These are phyloP conservation scores for Lactifluus hygrophoroides DNA, from an alignment of 768 basidiomycete species.

Conservation along the genomic window DNA sequence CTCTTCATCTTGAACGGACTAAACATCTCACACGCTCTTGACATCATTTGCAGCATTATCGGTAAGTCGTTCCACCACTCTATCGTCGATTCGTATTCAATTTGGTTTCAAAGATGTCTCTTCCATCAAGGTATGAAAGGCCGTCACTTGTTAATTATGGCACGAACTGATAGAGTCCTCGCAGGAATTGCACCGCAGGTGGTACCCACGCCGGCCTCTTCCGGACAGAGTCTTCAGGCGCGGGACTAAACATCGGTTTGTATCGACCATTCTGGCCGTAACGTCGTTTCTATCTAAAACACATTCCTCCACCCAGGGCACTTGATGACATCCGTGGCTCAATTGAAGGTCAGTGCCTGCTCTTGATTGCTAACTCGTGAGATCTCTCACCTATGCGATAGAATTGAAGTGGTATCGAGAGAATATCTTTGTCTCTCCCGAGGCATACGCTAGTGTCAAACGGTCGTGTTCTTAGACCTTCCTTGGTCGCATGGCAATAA, in stretches of 20 bases:
- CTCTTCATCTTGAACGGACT: background rate
- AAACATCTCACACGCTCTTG: conserved; percentile 4
- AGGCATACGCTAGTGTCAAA: conserved; percentile 5
- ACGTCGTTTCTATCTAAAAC: background rate
- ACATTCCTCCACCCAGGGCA: conserved; percentile 40
- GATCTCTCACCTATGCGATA: conserved; percentile 25
- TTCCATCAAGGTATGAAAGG: conserved; percentile 54
- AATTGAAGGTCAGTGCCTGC: conserved; percentile 50
- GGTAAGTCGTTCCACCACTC: conserved; percentile 36
- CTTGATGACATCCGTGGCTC: conserved; percentile 74
- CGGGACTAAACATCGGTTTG: conserved; percentile 52
- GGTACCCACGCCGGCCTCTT: conserved; percentile 42
- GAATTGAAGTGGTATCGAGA: conserved; percentile 76
- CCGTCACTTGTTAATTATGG: background rate
- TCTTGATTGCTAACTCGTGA: background rate
- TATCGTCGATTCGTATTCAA: background rate
- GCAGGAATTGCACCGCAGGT: conserved; percentile 66
- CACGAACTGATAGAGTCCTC: background rate
- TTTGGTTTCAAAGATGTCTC: conserved; percentile 54
- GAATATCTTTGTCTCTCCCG: conserved; percentile 52
- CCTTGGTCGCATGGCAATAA: background rate
- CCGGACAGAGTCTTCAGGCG: conserved; percentile 23
- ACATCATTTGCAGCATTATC: conserved; percentile 44
- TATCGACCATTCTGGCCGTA: background rate
- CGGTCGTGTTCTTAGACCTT: background rate